Base-by-base conservation (phyloP, 2,329 filamentous ascomycete genomes). In the Metarhizium album region DNA sequence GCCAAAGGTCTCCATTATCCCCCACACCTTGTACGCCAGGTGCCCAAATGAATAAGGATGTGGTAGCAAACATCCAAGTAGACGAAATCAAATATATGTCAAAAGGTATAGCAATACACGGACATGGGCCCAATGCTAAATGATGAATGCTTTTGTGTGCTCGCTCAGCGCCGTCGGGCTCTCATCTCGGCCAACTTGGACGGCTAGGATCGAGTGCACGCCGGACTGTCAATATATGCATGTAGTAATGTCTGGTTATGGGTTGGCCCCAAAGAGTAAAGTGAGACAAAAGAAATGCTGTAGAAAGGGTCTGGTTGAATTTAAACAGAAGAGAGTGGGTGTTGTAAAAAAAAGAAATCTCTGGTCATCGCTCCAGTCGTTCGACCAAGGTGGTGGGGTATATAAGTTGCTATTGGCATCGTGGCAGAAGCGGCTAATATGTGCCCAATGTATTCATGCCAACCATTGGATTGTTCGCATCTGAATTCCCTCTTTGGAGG, bases 401-500 rank as follows among this genome's bases (percentile, higher is more conserved):
- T 54, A 53, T 51, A 63, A 67, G 47, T 63, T 62, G 14, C 62
- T 57, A 8, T 64, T 62, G 29, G 52, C 55, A 7, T 55, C 8
- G 11, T 43, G 22, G 20, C 22, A 43, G 18, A 43, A 9, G 20
- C 11, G 40, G 20, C 22, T 50, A 53, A 20, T 48, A 53, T 13
- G 40, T 13, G 13, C 38, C 49, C 56, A 68, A 65, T 18, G 61
- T 20, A 23, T 57, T 59, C 48, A 68, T 60, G 11, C 57, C 61
- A 13, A 59, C 52, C 50, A 67, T 59, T 11, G 53, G 42, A 14
- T 45, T 42, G n/a, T 45, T 50, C 16, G 49, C 51, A 42, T 74
- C 73, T 0, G 70, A 65, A 48, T 68, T 71, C 11, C 68, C 66
- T 38, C 74, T 64, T 51, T 76, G 74, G 2, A 78, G 57, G 1